Conservation (phyloP, 2,329 filamentous ascomycete species). For the Diaporthe destruens region DNA sequence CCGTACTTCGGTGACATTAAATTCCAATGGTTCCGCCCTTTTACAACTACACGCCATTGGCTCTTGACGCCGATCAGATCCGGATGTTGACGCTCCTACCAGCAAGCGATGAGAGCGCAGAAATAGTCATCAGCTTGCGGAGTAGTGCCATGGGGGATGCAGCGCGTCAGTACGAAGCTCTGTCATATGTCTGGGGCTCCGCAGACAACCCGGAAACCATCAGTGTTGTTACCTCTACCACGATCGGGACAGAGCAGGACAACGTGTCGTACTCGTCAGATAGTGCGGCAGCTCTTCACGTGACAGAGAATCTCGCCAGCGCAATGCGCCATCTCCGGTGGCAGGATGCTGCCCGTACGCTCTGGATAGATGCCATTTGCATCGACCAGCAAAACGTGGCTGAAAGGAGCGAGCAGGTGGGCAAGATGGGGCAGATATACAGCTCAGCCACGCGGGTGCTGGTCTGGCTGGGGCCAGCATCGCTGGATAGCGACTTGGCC, state of each 20-base stretch:
- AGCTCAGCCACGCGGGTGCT: not conserved
- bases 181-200: constrained; percentile 19
- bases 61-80: not conserved
- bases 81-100: constrained; percentile 13
- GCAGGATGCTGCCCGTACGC: not conserved
- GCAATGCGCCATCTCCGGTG: not conserved
- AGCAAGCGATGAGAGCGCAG: not conserved
- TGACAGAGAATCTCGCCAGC: not conserved
- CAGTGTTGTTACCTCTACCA: not conserved
- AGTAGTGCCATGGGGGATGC: not conserved
- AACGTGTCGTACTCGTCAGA: not conserved
- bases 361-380: constrained; percentile 37
- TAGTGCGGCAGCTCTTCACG: not conserved
- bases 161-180: constrained; percentile 8
- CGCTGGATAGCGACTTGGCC: not conserved
- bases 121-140: not conserved
- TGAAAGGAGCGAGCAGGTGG: constrained; percentile 34
- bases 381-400: constrained; percentile 34
- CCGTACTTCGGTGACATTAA: too few species aligned
- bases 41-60: not conserved
- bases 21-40: not conserved
- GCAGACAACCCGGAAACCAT: not conserved
- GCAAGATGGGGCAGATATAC: constrained; percentile 31
- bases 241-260: not conserved
- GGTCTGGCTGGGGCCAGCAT: not conserved